These are phyloP conservation scores for Plasmodium ovale DNA, from an alignment of 169 alveolate genomes.

Conservation along the genomic window DNA sequence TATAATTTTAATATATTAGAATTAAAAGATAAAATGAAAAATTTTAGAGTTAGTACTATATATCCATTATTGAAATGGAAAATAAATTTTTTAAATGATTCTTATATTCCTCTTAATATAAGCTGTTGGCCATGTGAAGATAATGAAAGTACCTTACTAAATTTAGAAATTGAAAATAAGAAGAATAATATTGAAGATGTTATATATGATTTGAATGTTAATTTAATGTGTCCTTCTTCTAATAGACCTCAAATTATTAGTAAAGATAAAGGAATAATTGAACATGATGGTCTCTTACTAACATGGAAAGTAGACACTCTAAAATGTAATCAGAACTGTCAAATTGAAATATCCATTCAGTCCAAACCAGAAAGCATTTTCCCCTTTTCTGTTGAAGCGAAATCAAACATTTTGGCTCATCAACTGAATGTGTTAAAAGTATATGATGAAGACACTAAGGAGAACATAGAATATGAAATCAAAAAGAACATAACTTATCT, in stretches of 20 bases:
- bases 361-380: slow-evolving; percentile 64
- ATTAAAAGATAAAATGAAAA: slow-evolving; percentile 60
- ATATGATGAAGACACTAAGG: slow-evolving; percentile 67
- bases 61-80: slow-evolving; percentile 76
- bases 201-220: slow-evolving; percentile 70
- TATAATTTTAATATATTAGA: slow-evolving; percentile 68
- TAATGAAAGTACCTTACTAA: slow-evolving; percentile 70
- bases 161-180: slow-evolving; percentile 76
- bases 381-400: slow-evolving; percentile 76
- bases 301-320: slow-evolving; percentile 56
- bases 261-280: slow-evolving; percentile 69
- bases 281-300: slow-evolving; percentile 71
- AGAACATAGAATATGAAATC: slow-evolving; percentile 62
- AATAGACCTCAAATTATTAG: slow-evolving; percentile 69
- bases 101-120: slow-evolving; percentile 64
- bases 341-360: slow-evolving; percentile 75
- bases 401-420: slow-evolving; percentile 63
- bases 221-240: slow-evolving; percentile 76
- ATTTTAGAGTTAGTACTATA: slow-evolving; percentile 47
- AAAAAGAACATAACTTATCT: slow-evolving; percentile 66
- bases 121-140: slow-evolving; percentile 79
- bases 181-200: slow-evolving; percentile 22
- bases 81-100: slow-evolving; percentile 66
- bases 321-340: slow-evolving; percentile 57
- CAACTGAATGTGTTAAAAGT: slow-evolving; percentile 56